Conservation (phyloP, 73 alveolate genomes). For the Blepharisma japonicum region DNA sequence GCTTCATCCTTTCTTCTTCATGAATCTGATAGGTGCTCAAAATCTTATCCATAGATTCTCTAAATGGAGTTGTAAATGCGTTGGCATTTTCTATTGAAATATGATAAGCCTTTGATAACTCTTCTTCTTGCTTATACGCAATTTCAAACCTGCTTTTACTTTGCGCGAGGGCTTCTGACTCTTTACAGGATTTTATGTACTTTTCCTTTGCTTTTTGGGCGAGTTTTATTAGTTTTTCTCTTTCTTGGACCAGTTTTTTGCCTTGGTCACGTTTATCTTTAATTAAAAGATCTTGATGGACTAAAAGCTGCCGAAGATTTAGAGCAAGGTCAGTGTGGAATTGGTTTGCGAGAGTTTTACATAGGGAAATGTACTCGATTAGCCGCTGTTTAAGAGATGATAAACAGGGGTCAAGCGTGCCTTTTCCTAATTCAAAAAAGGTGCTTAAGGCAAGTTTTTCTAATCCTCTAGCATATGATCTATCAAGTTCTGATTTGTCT, state of each 20-base stretch:
- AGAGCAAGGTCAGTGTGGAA: neutral
- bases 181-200: slow-evolving; percentile 3
- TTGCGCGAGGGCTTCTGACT: neutral
- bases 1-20: slow-evolving; percentile 30
- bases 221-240: neutral
- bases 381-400: neutral
- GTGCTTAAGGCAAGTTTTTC: neutral
- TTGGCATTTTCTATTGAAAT: neutral
- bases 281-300: neutral
- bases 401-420: neutral
- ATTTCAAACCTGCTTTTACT: neutral
- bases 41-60: neutral
- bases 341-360: neutral
- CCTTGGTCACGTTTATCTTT: slow-evolving; percentile 9
- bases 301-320: neutral
- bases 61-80: neutral
- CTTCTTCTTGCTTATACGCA: neutral
- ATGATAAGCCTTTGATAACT: neutral
- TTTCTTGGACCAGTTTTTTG: slow-evolving; percentile 6
- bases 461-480: neutral
- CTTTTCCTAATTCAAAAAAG: neutral
- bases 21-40: neutral
- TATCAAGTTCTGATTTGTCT: slow-evolving; percentile 10
- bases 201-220: neutral
- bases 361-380: neutral